phyloP scores from a whole-genome alignment of 2,329 filamentous ascomycete genomes.

The Cladosporium cucumerinum region DNA sequence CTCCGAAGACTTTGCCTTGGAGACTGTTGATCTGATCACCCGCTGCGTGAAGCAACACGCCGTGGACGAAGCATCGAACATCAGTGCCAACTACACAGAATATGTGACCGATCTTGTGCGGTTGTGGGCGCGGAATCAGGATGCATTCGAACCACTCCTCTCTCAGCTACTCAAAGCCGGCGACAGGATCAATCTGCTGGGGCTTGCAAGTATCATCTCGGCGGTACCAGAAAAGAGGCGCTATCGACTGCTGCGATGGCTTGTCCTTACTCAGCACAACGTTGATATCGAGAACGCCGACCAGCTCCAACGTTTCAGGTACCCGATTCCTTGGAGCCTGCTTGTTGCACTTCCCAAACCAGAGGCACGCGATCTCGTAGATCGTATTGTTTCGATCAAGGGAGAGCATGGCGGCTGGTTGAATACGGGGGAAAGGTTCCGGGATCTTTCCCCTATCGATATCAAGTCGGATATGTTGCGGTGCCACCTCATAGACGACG shows the following conservation, averaged over 20 bases:
- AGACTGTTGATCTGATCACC: background rate
- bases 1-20: background rate
- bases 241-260: constrained; percentile 15
- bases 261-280: constrained; percentile 16
- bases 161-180: background rate
- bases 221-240: background rate
- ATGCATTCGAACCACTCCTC: background rate
- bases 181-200: background rate
- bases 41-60: background rate
- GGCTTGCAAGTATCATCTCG: background rate
- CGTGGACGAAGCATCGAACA: background rate
- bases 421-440: background rate
- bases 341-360: background rate
- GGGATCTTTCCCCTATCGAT: background rate
- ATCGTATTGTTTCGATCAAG: background rate
- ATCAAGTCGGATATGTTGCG: background rate
- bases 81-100: background rate
- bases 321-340: background rate
- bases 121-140: constrained; percentile 4
- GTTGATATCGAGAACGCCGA: background rate
- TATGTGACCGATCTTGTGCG: background rate
- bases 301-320: background rate
- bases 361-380: background rate
- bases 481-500: background rate
- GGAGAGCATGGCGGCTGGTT: background rate